Percentiles rank a stretch among this genome's conserved stretches.
Conservation (phyloP, 495 filamentous ascomycete genomes). For the Articulospora tetracladia region DNA sequence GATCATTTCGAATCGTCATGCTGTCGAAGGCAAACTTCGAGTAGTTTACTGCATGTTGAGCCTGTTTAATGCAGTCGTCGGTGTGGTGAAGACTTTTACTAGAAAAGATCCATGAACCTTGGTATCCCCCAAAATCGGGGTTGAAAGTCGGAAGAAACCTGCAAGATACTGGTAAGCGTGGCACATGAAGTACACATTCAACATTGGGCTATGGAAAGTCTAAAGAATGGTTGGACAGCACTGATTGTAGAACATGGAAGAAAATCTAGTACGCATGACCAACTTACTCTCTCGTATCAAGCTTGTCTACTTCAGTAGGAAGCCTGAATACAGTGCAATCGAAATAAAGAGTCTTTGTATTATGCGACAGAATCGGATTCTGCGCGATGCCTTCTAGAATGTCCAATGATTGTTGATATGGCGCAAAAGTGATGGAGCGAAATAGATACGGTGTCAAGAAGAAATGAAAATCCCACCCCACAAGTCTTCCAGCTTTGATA, state of each 20-base stretch:
- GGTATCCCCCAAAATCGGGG: background rate
- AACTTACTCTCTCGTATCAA: background rate
- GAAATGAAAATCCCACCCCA: background rate
- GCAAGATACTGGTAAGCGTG: background rate
- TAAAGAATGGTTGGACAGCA: too few species aligned
- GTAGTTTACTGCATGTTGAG: background rate
- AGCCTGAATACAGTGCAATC: background rate
- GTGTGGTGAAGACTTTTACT: background rate
- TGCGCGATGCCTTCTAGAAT: background rate
- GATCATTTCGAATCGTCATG: background rate
- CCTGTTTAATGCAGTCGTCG: background rate
- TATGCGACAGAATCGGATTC: background rate
- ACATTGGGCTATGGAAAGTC: too few species aligned
- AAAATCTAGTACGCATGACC: background rate
- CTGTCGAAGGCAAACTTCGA: background rate
- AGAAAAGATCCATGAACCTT: background rate
- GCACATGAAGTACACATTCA: too few species aligned
- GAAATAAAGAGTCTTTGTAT: background rate
- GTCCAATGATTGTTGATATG: background rate
- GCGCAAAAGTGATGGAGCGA: background rate
- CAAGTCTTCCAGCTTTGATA: background rate
- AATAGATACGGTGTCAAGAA: constrained; percentile 2
- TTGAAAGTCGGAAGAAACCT: background rate
- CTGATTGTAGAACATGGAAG: background rate
- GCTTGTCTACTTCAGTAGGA: background rate